Percentiles rank a stretch among this genome's conserved stretches.
These are phyloP conservation scores for Bothriochloa decipiens DNA, from an alignment of 176 grass and related monocot species.

Conservation along the genomic window DNA sequence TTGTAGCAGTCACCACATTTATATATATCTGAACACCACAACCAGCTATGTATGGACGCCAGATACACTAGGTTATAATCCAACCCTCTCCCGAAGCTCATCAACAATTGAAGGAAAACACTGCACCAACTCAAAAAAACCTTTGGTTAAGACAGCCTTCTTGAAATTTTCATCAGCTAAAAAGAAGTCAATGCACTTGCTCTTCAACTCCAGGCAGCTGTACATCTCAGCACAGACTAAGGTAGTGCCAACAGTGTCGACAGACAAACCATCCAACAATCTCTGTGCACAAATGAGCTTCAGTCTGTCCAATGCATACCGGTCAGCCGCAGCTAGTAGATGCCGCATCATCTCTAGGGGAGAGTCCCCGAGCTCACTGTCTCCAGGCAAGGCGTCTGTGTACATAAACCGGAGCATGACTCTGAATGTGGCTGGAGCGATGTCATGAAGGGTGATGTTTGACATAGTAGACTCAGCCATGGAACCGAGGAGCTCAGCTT, in stretches of 20 bases:
- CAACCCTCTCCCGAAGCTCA: constrained; percentile 10
- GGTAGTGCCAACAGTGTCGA: constrained; percentile 43
- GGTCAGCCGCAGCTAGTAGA: constrained; percentile 44
- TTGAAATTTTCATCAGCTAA: constrained; percentile 42
- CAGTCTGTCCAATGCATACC: constrained; percentile 41
- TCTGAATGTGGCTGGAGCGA: constrained; percentile 2
- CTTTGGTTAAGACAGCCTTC: too few relatives aligned
- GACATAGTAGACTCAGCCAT: constrained; percentile 25
- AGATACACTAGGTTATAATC: background rate
- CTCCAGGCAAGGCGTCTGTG: constrained; percentile 27
- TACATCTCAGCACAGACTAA: constrained; percentile 20
- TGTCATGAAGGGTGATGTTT: background rate
- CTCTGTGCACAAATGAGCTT: constrained; percentile 52
- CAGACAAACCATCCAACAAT: constrained; percentile 33
- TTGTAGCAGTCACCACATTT: background rate
- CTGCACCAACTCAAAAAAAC: constrained; percentile 19
- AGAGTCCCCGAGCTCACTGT: background rate
- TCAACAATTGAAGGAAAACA: constrained; percentile 17
- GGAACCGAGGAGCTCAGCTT: constrained; percentile 30
- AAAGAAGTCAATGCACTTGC: constrained; percentile 56
- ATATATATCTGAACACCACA: background rate
- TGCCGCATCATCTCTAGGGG: background rate
- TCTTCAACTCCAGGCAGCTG: constrained; percentile 49
- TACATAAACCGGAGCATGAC: constrained; percentile 54
- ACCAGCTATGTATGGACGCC: background rate